Evolutionary conservation across 495 filamentous ascomycete species (phyloP).

Genomic region (Bacidia gigantensis): DNA sequence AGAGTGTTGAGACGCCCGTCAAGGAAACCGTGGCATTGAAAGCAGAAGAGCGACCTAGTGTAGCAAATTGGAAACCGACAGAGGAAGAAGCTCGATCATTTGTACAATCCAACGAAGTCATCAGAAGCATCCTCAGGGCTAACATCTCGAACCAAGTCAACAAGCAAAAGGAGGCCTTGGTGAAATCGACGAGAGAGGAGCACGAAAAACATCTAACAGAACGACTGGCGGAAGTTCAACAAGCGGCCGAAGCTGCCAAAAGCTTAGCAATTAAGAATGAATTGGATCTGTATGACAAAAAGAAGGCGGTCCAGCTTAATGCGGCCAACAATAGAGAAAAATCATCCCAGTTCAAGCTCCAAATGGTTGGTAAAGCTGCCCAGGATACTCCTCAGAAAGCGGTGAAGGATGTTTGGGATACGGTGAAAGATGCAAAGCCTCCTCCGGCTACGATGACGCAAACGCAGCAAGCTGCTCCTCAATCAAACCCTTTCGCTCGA

Average conservation of each 20-base stretch:
- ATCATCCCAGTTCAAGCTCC: conserved; percentile 52
- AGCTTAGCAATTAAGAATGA: too few species aligned
- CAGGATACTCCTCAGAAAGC: conserved; percentile 69
- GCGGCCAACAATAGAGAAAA: conserved; percentile 62
- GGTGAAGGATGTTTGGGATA: conserved; percentile 73
- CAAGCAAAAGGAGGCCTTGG: conserved; percentile 35
- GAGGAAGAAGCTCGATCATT: conserved; percentile 54
- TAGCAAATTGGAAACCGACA: conserved; percentile 27
- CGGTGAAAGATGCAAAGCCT: conserved; percentile 58
- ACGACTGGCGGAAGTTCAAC: conserved; percentile 47
- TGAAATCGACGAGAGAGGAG: conserved; percentile 23
- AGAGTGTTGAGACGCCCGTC: conserved; percentile 6
- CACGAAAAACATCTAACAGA: conserved; percentile 29
- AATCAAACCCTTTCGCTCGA: neutral
- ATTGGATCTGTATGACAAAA: conserved; percentile 37
- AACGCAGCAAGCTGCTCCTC: conserved; percentile 8
- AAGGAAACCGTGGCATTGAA: conserved; percentile 3
- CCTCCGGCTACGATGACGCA: conserved; percentile 30
- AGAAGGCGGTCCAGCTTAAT: conserved; percentile 46
- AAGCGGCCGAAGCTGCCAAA: conserved; percentile 27
- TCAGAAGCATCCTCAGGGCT: conserved; percentile 48
- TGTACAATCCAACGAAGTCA: conserved; percentile 46
- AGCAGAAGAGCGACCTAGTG: conserved; percentile 18
- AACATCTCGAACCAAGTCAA: conserved; percentile 51
- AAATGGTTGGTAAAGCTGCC: conserved; percentile 64